These are phyloP conservation scores for Leucocoprinus gongylophorus DNA, from an alignment of 1,284 basidiomycete genomes.

Conservation along the genomic window DNA sequence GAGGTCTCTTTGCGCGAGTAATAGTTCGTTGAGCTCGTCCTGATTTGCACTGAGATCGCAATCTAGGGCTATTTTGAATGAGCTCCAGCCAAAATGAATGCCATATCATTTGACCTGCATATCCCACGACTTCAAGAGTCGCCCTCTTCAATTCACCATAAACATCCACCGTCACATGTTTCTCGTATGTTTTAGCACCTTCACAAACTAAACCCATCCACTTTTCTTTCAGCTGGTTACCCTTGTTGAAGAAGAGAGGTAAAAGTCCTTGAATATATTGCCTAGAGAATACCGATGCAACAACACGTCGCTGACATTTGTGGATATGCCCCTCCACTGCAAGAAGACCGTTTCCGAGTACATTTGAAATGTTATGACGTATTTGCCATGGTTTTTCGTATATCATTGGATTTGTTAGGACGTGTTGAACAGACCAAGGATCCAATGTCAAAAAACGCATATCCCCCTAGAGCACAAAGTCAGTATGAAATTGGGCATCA, in stretches of 20 bases:
- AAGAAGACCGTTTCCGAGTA: conserved; percentile 76
- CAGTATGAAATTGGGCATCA: neutral
- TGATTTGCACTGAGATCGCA: conserved; percentile 75
- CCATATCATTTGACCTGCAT: conserved; percentile 46
- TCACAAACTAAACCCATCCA: conserved; percentile 44
- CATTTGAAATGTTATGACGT: conserved; percentile 55
- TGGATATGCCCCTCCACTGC: conserved; percentile 68
- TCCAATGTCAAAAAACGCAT: conserved; percentile 70
- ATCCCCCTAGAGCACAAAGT: conserved; percentile 53
- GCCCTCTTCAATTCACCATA: conserved; percentile 69
- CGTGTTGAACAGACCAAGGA: conserved; percentile 59
- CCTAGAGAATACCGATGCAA: conserved; percentile 69
- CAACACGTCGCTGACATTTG: conserved; percentile 68
- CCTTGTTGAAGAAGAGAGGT: conserved; percentile 65
- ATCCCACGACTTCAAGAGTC: conserved; percentile 76
- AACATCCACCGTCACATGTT: conserved; percentile 45
- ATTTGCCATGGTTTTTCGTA: conserved; percentile 82
- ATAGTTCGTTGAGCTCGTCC: conserved; percentile 67
- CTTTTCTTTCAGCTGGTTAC: conserved; percentile 50
- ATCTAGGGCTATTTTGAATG: conserved; percentile 52
- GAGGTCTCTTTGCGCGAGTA: conserved; percentile 74
- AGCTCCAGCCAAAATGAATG: neutral
- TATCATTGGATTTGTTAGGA: conserved; percentile 61
- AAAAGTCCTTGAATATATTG: conserved; percentile 65
- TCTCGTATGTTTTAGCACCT: conserved; percentile 4